Evolutionary conservation across 2,329 filamentous ascomycete genomes (phyloP), one percentile per base, ranked within the genome.

Genomic region (Curvularia eragrostidis): DNA sequence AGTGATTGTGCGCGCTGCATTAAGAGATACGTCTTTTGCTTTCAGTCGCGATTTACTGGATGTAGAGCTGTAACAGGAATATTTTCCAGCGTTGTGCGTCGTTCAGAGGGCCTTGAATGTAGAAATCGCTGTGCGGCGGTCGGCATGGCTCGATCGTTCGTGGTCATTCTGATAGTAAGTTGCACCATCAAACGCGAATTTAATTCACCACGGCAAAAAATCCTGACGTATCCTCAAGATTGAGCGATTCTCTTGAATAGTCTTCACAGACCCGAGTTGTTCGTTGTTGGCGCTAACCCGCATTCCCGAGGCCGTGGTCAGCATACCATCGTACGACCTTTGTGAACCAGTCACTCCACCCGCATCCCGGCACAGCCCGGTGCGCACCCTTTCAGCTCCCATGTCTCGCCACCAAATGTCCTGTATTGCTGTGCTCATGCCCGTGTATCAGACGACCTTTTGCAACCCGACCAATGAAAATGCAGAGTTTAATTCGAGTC

Each of bases 261-360:
- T 23, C 23, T 21, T 46, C 13, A 24, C 13, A 24, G 28, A n/a
- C 43, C 5, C 18, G 19, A 6, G 18, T 13, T 12, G 8, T 10
- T 13, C 26, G 18, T 19, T 5, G n/a, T 7, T 32, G n/a, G 43
- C 47, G 23, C 34, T 39, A 49, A 39, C 34, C 47, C 47, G 21
- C 47, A 49, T 13, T 48, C 32, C 47, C 47, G 15, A 28, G 23
- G 9, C 8, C 34, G 26, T 23, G 48, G 48, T 56, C 48, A 34
- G 36, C 26, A 26, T 30, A 56, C 48, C 15, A 52, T 56, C 53
- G 53, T 56, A 56, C 53, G 53, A 52, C 53, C 9, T 30, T 43
- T 41, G 48, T 30, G 19, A 39, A 52, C 23, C 18, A 19, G 41
- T 56, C 53, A 56, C 53, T 39, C 53, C 53, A 56, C 53, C 42